Base-by-base conservation (phyloP, 1,139 yeast species). In the Saccharomyces hybrid region DNA sequence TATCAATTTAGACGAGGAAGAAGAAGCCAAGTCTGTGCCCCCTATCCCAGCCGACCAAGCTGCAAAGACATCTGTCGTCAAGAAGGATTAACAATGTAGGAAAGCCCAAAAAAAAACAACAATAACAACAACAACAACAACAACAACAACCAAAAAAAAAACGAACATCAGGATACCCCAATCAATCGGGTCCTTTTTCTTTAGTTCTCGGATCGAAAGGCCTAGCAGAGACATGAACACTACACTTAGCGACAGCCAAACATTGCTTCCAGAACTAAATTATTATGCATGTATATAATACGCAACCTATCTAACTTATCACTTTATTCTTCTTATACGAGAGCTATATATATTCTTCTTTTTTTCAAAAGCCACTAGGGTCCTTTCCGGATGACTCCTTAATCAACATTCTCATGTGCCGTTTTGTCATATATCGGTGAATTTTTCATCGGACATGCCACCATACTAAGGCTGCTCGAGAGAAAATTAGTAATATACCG, bases 111-210 rank as follows among this genome's bases (percentile, higher is more conserved):
- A 89, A 90, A 71, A 96, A 96, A 91, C 16, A 16, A 16, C 16
- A 16, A 16, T 16, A 16, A 16, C 16, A 16, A 16, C 16, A 16
- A 16, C 16, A 16, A 16, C 16, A 16, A 16, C 16, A 91, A 68
- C 20, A 16, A 76, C 98, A 56, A 96, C 96, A 26, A 97, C 98
- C 98, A 90, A 70, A 96, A 96, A 91, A 91, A 2, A 98, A 90
- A 72, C 20, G 20, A 16, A 16, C 20, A 16, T 16, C 20, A 16
- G 2, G 2, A 16, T 16, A 16, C 20, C 20, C 20, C 20, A 71
- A 97, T 3, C 13, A 13, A 38, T 38, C 5, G 25, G 25, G 8
- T 16, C 42, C 5, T 5, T 8, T 4, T 16, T 14, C 25, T 38
- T 28, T 28, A 16, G 16, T 16, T 16, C 16, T 16, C 16, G 16